A percentile compares a stretch with the other conserved stretches of the same genome.
These are phyloP conservation scores for Calonectria hawksworthii DNA, from an alignment of 2,329 filamentous ascomycete genomes.

Conservation along the genomic window DNA sequence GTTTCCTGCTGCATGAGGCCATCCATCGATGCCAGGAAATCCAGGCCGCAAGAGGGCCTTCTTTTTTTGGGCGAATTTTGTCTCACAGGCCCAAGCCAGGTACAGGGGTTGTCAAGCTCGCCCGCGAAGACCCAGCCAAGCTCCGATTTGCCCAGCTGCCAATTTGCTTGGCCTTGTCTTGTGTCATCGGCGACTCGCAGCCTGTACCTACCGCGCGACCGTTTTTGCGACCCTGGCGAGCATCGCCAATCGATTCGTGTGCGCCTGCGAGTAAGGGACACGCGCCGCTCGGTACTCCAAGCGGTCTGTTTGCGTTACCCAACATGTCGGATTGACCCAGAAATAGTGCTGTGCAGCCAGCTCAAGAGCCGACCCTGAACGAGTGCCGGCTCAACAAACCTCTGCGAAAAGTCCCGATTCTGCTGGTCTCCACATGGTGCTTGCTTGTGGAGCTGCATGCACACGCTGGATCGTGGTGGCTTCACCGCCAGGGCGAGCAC, in stretches of 20 bases:
- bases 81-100: conserved; percentile 8
- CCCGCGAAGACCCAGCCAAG: conserved; percentile 1
- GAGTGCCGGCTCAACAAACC: conserved; percentile 13
- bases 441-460: conserved; percentile 25
- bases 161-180: conserved; percentile 16
- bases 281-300: not conserved
- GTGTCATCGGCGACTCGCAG: not conserved
- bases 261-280: not conserved
- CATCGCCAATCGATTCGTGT: not conserved
- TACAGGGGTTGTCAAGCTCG: conserved; percentile 16
- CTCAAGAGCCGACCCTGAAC: not conserved
- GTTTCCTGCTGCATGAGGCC: conserved; percentile 9
- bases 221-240: not conserved
- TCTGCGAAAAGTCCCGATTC: conserved; percentile 10
- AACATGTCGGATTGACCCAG: conserved; percentile 7
- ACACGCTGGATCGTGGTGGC: conserved; percentile 28
- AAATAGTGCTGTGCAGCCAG: conserved; percentile 15
- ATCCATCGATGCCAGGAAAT: conserved; percentile 12
- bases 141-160: conserved; percentile 23
- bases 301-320: conserved; percentile 9
- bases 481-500: conserved; percentile 28
- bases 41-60: conserved; percentile 17
- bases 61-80: conserved; percentile 17
- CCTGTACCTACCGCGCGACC: not conserved
- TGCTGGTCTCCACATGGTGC: conserved; percentile 13